Conservation (phyloP, 2,329 filamentous ascomycete genomes). For the Trichoderma polysporum region DNA sequence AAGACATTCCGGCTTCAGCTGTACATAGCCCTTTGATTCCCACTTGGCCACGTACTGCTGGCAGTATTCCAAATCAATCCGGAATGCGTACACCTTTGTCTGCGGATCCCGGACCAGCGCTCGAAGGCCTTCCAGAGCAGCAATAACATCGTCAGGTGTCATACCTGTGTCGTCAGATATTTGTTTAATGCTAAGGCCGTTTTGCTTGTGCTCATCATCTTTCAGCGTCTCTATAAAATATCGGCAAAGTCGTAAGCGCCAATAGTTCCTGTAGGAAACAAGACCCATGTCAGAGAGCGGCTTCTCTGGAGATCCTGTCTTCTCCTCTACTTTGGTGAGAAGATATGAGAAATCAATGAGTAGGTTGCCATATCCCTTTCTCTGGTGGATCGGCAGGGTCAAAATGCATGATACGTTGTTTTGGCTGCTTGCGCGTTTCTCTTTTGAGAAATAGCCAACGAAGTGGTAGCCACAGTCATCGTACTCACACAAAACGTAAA, state of each 20-base stretch:
- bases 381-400: constrained; percentile 92
- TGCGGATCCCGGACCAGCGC: constrained; percentile 87
- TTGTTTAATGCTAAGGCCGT: constrained; percentile 59
- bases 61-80: constrained; percentile 83
- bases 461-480: constrained; percentile 92
- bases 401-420: constrained; percentile 99
- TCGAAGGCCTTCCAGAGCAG: constrained; percentile 84
- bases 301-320: constrained; percentile 95
- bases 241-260: constrained; percentile 84
- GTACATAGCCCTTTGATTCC: constrained; percentile 84
- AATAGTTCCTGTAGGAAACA: constrained; percentile 96
- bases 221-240: constrained; percentile 63
- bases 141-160: constrained; percentile 94
- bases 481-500: constrained; percentile 95
- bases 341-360: constrained; percentile 98
- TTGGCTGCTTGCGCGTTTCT: constrained; percentile 89
- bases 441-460: constrained; percentile 99
- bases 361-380: constrained; percentile 94
- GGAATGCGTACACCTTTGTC: constrained; percentile 84
- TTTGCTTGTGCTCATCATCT: constrained; percentile 35
- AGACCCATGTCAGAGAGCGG: constrained; percentile 96
- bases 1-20: constrained; percentile 74
- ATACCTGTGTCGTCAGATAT: constrained; percentile 91
- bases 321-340: constrained; percentile 85
- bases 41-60: constrained; percentile 85